Base-by-base conservation (phyloP, 108 stramenopile genomes). In the Nannochloropsis gaditana region DNA sequence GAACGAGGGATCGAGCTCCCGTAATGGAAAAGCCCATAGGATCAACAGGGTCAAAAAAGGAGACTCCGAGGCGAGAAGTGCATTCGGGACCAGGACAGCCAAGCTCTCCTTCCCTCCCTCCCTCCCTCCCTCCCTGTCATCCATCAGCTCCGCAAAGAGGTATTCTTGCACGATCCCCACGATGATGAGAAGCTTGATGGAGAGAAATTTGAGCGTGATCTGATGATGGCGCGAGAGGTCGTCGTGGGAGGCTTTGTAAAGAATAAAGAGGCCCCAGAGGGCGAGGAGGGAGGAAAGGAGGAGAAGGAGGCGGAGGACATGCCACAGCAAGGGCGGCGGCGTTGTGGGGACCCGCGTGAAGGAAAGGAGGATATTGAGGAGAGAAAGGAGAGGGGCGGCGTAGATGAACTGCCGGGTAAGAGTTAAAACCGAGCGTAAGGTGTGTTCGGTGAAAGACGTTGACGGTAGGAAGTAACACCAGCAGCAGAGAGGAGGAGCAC, bases 81-180 rank as follows among this genome's bases (percentile, higher is more conserved):
- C 59, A 73, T 73, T 73, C 8, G 59, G 59, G 59, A 73, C 59
- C 15, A 73, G 59, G 19, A 73, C 59, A 73, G 19, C n/a, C 59
- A 73, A n/a, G 8, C 59, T 73, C 59, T 73, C 59, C 59, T n/a
- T n/a, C 5, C n/a, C 59, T 73, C 47, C 47, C 47, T 50, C 11
- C 47, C 47, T 15, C 59, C 59, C 59, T 73, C 2, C 59, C 59
- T 73, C 59, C 59, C n/a, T 73, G 19, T n/a, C n/a, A 15, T n/a
- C 4, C 19, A n/a, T n/a, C 15, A 73, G 59, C 59, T 73, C 59
- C 59, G 59, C 59, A 73, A 73, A 73, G 59, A 73, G 3, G n/a
- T 73, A 73, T n/a, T 73, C 59, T 73, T 73, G 59, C 19, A 73
- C 59, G 3, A 73, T 73, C 59, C 59, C 59, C 59, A 73, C 59